These are phyloP conservation scores for Macroventuria anomochaeta DNA, from an alignment of 2,329 filamentous ascomycete genomes.

Conservation along the genomic window DNA sequence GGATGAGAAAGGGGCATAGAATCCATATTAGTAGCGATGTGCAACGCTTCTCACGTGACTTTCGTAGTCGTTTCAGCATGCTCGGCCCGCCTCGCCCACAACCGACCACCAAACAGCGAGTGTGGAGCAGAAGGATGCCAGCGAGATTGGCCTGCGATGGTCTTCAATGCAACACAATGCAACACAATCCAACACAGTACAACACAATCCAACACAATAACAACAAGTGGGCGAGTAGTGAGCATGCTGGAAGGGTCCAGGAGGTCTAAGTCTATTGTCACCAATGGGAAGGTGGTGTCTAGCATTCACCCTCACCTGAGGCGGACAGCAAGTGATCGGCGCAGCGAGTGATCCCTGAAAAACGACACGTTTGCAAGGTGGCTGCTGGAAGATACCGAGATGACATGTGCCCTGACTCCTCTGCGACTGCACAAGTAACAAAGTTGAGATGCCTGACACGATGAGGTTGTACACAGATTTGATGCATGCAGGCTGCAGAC, in stretches of 20 bases:
- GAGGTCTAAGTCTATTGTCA: not conserved
- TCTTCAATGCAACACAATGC: conserved; percentile 3
- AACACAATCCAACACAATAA: no score
- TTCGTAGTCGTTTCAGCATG: conserved; percentile 8
- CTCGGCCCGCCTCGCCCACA: conserved; percentile 5
- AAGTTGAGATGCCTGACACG: conserved; percentile 1
- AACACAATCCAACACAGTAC: no score
- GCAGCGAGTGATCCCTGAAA: conserved; percentile 10
- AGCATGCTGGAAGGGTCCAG: not conserved
- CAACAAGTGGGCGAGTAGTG: conserved; percentile 8
- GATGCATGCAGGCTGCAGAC: conserved; percentile 3
- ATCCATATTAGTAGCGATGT: conserved; percentile 4
- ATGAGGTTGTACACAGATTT: conserved; percentile 4
- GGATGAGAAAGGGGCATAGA: not conserved
- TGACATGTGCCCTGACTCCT: not conserved
- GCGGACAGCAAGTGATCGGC: conserved; percentile 11
- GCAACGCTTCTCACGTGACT: conserved; percentile 3
- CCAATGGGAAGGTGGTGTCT: not conserved
- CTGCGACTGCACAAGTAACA: conserved; percentile 5
- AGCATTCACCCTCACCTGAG: conserved; percentile 2
- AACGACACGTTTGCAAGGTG: conserved; percentile 17
- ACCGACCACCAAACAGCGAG: conserved; percentile 1
- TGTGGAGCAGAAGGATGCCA: conserved; percentile 10
- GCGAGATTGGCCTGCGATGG: conserved; percentile 5
- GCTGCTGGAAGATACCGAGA: not conserved